Evolutionary conservation across 2,329 filamentous ascomycete genomes (phyloP).

Genomic region (Phyllosticta citrichinensis): DNA sequence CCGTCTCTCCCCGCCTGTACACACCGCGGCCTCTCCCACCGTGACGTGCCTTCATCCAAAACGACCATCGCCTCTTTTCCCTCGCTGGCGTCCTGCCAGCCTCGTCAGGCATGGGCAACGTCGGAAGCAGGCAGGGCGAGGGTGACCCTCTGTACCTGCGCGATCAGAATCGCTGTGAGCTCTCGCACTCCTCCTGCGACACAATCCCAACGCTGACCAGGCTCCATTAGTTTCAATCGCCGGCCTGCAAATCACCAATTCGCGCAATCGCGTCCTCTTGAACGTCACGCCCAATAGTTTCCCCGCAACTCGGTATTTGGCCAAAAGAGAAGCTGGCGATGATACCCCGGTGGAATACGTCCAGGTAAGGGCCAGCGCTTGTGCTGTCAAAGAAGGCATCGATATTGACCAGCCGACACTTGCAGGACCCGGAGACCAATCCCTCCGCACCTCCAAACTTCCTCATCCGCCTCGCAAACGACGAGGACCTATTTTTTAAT

Average conservation of each 20-base stretch:
- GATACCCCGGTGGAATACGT: constrained; percentile 76
- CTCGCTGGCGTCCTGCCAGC: constrained; percentile 6
- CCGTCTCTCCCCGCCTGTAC: neutral
- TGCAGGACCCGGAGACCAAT: constrained; percentile 63
- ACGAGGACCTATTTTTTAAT: constrained; percentile 85
- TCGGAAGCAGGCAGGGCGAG: constrained; percentile 76
- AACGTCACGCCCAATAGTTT: constrained; percentile 77
- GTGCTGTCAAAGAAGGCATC: constrained; percentile 10
- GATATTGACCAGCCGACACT: constrained; percentile 8
- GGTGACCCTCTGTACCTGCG: constrained; percentile 70
- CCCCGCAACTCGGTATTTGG: constrained; percentile 68
- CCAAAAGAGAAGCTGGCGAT: constrained; percentile 63
- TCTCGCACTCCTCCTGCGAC: constrained; percentile 13
- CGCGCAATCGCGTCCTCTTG: constrained; percentile 65
- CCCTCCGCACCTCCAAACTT: constrained; percentile 52
- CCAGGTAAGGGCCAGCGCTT: constrained; percentile 51
- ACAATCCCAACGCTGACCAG: constrained; percentile 3
- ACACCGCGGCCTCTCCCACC: neutral
- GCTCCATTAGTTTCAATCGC: constrained; percentile 66
- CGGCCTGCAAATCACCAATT: constrained; percentile 70
- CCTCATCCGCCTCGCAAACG: constrained; percentile 76
- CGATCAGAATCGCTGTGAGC: constrained; percentile 83
- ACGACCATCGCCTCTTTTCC: neutral
- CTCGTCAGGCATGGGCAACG: constrained; percentile 64
- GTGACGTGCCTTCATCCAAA: neutral